Base-by-base conservation (phyloP, 805 yeast species). In the Pichia ethanolica region DNA sequence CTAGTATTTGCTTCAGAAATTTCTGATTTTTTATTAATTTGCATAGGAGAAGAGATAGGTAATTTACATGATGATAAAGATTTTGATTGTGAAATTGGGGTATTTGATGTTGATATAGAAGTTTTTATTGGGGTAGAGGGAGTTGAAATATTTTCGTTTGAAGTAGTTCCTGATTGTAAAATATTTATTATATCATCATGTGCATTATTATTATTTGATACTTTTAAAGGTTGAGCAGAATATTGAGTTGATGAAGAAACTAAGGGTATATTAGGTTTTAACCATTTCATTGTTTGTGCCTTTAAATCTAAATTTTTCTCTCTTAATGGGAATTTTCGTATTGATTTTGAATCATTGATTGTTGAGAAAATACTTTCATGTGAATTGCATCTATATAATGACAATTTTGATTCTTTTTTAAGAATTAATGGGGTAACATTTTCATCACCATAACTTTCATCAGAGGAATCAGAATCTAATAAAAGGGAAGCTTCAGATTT, bases 211-310 rank as follows among this genome's bases (percentile, higher is more conserved):
- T 36, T 20, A 12, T 35, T 26, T 4, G 20, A 33, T 6, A 37
- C 42, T 3, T 35, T 37, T 25, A 20, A 7, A 5, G 39, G 5
- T 12, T 42, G 39, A 7, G 38, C 20, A 27, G 27, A 43, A 3
- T 44, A 46, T 33, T 46, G 44, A 12, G 32, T 34, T 7, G 52
- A 40, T 5, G 59, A 54, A 7, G 59, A 54, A 7, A 56, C 57
- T 1, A 54, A 43, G 1, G 66, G 63, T 25, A 46, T 45, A 27
- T 54, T 59, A 12, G 67, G 66, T 20, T 61, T 56, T 7, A 63
- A 35, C 68, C 68, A 64, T 51, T 59, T 63, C 60, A 64, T 55
- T 3, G 68, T 64, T 46, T 64, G 66, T 7, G 56, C 50, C 37
- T 60, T 62, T 8, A 64, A 27, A 37, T 63, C 62, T 13, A 44